Evolutionary conservation across 1,139 yeast species (phyloP).

Genomic region (Diutina siamensis): DNA sequence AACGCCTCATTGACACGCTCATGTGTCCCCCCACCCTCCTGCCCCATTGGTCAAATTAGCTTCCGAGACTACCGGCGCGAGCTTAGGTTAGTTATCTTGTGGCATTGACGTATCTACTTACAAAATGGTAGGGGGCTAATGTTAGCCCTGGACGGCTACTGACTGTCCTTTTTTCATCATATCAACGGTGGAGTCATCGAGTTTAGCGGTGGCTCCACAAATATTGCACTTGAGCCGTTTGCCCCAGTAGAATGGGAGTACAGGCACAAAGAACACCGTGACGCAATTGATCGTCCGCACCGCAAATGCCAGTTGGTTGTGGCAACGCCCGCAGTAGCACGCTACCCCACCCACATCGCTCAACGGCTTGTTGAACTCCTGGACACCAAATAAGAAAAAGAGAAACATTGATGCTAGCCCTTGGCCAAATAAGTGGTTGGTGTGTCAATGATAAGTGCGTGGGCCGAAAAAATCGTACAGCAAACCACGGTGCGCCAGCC

Average conservation of each 20-base stretch:
- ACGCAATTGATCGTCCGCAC: slow-evolving; percentile 29
- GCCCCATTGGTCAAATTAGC: no score
- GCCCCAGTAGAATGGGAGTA: slow-evolving; percentile 29
- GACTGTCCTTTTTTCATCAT: slow-evolving; percentile 30
- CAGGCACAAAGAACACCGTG: slow-evolving; percentile 35
- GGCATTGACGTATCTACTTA: no score
- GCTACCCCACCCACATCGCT: slow-evolving; percentile 9
- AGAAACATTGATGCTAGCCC: slow-evolving; percentile 2
- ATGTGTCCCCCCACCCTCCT: no score
- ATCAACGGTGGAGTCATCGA: slow-evolving; percentile 20
- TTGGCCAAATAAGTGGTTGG: no score
- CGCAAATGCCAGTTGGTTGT: slow-evolving; percentile 34
- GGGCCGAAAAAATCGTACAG: neutral
- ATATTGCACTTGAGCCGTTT: slow-evolving; percentile 31
- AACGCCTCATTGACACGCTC: no score
- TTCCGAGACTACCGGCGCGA: no score
- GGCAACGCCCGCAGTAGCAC: slow-evolving; percentile 27
- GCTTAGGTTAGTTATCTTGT: no score
- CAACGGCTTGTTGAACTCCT: slow-evolving; percentile 10
- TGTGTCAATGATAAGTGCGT: neutral
- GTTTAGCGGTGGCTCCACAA: slow-evolving; percentile 32
- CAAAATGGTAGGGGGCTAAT: no score
- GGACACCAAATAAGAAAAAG: slow-evolving; percentile 1
- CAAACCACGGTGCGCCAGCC: neutral
- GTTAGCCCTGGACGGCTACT: slow-evolving; percentile 19